A percentile compares a stretch with the other conserved stretches of the same genome.
Evolutionary conservation across 202 grass and related monocot species (phyloP).

Genomic region (Carex arenaria): DNA sequence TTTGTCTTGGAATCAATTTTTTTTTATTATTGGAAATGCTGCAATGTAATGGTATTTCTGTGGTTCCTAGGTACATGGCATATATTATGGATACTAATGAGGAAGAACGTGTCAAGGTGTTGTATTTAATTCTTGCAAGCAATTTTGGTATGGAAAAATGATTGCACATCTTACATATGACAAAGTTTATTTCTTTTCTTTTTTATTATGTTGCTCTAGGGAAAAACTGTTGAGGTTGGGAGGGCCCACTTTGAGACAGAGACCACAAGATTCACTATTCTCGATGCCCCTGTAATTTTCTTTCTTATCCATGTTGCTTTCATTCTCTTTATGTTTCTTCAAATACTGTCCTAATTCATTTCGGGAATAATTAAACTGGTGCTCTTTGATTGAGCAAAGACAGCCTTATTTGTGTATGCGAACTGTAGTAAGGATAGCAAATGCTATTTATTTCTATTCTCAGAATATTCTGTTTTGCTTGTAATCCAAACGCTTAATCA

Average conservation of each 20-base stretch:
- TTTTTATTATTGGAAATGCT: slow-evolving; percentile 9
- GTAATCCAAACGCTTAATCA: neutral
- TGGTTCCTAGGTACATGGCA: slow-evolving; percentile 91
- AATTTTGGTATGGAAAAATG: slow-evolving; percentile 12
- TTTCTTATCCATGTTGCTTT: slow-evolving; percentile 20
- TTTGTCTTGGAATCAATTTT: neutral
- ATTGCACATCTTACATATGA: slow-evolving; percentile 2
- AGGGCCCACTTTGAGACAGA: slow-evolving; percentile 98
- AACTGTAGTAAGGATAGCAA: slow-evolving; percentile 5
- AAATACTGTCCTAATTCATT: slow-evolving; percentile 1
- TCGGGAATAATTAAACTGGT: neutral
- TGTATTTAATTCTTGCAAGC: neutral
- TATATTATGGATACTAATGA: slow-evolving; percentile 99
- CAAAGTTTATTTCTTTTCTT: slow-evolving; percentile 13
- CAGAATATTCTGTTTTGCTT: neutral
- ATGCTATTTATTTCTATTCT: neutral
- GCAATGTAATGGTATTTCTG: neutral
- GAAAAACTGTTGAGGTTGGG: slow-evolving; percentile 97
- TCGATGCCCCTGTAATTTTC: slow-evolving; percentile 86
- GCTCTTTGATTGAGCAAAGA: neutral
- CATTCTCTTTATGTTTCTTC: slow-evolving; percentile 1
- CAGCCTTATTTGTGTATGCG: neutral
- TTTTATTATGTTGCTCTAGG: slow-evolving; percentile 36
- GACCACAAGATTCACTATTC: slow-evolving; percentile 90
- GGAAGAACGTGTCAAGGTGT: slow-evolving; percentile 90